Evolutionary conservation across 2,329 filamentous ascomycete species (phyloP).

Genomic region (Aspergillus unguis): DNA sequence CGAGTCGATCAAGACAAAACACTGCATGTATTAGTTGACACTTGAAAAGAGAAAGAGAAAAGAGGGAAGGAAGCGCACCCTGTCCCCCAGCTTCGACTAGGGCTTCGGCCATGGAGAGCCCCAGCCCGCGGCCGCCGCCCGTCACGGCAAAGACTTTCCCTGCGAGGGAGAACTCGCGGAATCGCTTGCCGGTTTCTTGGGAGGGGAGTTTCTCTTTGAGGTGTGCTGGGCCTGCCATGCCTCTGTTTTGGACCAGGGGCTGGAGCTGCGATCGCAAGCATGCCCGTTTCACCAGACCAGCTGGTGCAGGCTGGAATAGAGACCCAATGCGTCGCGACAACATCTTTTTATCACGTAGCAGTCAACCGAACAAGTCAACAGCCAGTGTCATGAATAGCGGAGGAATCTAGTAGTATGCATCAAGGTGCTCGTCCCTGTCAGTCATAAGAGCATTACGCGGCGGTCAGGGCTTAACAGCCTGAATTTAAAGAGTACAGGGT

Average conservation of each 20-base stretch:
- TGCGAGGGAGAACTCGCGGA: constrained; percentile 43
- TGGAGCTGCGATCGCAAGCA: not conserved
- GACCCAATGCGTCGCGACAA: not conserved
- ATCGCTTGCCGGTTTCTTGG: constrained; percentile 20
- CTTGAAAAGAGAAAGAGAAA: too few relatives aligned
- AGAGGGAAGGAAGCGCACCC: constrained; percentile 35
- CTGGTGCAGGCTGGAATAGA: not conserved
- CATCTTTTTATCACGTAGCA: not conserved
- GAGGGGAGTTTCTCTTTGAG: constrained; percentile 5
- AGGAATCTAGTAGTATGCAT: not conserved
- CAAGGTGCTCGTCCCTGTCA: too few relatives aligned
- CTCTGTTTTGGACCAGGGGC: not conserved
- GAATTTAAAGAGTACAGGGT: too few relatives aligned
- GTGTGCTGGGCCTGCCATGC: not conserved
- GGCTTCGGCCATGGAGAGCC: constrained; percentile 45
- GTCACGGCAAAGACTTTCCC: constrained; percentile 43
- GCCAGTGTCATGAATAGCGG: not conserved
- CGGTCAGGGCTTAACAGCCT: too few relatives aligned
- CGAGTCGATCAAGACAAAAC: constrained; percentile 47
- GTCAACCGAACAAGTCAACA: too few relatives aligned
- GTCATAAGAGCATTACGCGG: too few relatives aligned
- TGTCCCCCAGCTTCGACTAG: constrained; percentile 48
- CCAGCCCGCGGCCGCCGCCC: constrained; percentile 44
- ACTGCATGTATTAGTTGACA: too few relatives aligned
- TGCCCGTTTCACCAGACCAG: not conserved